Evolutionary conservation across 164 flowering plant genomes (phyloP).

Genomic region (Aristolochia californica): DNA sequence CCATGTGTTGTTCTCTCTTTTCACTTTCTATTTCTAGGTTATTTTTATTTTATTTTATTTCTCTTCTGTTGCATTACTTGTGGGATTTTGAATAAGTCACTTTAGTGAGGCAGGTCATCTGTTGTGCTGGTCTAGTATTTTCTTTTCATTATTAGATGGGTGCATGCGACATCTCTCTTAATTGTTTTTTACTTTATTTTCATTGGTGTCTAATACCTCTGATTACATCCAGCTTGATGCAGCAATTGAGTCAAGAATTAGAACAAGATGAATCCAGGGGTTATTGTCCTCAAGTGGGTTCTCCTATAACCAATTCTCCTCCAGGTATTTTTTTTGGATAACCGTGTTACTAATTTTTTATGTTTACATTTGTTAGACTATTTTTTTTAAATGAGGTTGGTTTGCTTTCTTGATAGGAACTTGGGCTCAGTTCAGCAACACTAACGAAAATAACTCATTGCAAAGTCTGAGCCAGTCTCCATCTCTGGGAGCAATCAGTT

Average conservation of each 20-base stretch:
- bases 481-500: constrained; percentile 38
- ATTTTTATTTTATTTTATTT: too few species aligned
- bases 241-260: constrained; percentile 69
- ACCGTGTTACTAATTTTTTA: neutral
- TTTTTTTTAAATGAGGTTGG: constrained; percentile 4
- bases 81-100: too few species aligned
- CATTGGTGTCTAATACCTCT: too few species aligned
- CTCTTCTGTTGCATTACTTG: too few species aligned
- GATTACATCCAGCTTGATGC: constrained; percentile 52
- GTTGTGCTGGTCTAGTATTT: too few species aligned
- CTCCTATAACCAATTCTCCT: constrained; percentile 74
- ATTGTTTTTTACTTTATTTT: too few species aligned
- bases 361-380: neutral
- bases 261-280: constrained; percentile 65
- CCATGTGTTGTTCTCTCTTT: too few species aligned
- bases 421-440: constrained; percentile 67
- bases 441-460: constrained; percentile 48
- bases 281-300: constrained; percentile 61
- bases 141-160: too few species aligned
- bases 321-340: constrained; percentile 39
- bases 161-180: too few species aligned
- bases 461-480: constrained; percentile 52
- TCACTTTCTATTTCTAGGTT: too few species aligned
- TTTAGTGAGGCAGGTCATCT: too few species aligned
- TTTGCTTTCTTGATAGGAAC: constrained; percentile 38